phyloP scores from a whole-genome alignment of 2,329 filamentous ascomycete species.

The Fusarium sp. region DNA sequence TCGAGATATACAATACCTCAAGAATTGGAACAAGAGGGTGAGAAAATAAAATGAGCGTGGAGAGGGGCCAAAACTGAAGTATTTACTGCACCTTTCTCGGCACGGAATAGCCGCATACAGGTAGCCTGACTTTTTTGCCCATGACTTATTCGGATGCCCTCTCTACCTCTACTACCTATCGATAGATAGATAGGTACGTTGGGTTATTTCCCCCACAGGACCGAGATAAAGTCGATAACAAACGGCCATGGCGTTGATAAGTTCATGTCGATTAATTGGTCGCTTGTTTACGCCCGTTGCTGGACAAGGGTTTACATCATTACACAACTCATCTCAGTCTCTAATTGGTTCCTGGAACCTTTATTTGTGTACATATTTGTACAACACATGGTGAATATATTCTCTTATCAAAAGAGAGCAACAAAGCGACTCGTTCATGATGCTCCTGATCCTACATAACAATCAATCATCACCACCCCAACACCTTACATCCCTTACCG shows the following conservation, averaged over 20 bases:
- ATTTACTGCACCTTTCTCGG: conserved; percentile 11
- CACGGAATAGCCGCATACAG: conserved; percentile 30
- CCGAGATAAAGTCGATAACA: conserved; percentile 18
- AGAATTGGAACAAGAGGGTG: not conserved
- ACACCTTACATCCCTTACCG: conserved; percentile 16
- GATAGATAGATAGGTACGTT: too few species aligned
- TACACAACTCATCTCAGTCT: conserved; percentile 1
- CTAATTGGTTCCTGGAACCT: conserved; percentile 15
- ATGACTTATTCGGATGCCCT: conserved; percentile 20
- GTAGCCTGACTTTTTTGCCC: conserved; percentile 24
- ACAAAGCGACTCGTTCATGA: conserved; percentile 13
- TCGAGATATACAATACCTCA: not conserved
- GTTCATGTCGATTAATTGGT: conserved; percentile 21
- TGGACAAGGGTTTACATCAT: conserved; percentile 17
- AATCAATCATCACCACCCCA: conserved; percentile 4
- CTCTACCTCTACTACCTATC: too few species aligned
- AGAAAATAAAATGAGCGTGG: not conserved
- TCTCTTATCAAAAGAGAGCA: not conserved
- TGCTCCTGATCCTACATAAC: conserved; percentile 22
- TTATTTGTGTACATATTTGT: conserved; percentile 14
- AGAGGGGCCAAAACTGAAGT: conserved; percentile 4
- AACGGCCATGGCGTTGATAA: conserved; percentile 23
- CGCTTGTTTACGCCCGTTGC: conserved; percentile 13
- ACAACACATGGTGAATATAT: not conserved
- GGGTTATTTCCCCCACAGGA: conserved; percentile 13